A percentile compares a stretch with the other conserved stretches of the same genome.
Conservation (phyloP, 2,329 filamentous ascomycete genomes). For the Dryadomyces sulphureus region DNA sequence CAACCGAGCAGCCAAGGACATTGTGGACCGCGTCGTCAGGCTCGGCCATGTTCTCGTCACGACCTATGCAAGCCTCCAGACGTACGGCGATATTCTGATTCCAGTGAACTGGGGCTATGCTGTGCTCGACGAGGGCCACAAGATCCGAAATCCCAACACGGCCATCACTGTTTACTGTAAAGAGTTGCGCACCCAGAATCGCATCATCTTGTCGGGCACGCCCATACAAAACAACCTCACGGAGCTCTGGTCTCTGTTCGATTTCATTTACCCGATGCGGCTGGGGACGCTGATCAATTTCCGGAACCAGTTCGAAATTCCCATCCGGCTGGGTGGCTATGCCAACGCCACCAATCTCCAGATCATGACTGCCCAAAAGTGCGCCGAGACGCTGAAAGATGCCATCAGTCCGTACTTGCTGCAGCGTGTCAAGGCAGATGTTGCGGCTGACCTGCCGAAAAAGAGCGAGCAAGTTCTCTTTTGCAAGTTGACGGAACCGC, state of each 20-base stretch:
- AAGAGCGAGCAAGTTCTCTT: conserved; percentile 96
- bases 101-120: conserved; percentile 84
- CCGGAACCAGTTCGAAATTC: conserved; percentile 80
- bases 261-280: conserved; percentile 95
- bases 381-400: conserved; percentile 85
- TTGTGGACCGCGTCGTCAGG: conserved; percentile 67
- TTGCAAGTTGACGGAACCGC: conserved; percentile 72
- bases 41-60: conserved; percentile 90
- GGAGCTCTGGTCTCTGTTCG: conserved; percentile 93
- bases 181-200: conserved; percentile 75
- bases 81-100: conserved; percentile 70
- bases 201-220: conserved; percentile 87
- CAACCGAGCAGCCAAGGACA: conserved; percentile 57
- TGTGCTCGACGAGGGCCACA: conserved; percentile 92
- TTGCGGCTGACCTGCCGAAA: conserved; percentile 82
- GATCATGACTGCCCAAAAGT: conserved; percentile 87
- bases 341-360: conserved; percentile 89
- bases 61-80: conserved; percentile 90
- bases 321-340: conserved; percentile 86
- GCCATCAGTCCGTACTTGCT: conserved; percentile 87
- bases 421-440: conserved; percentile 84
- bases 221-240: conserved; percentile 95
- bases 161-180: conserved; percentile 93
- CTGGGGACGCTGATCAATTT: conserved; percentile 86
- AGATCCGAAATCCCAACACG: conserved; percentile 93